Conservation (phyloP, 2,329 filamentous ascomycete genomes). For the Pseudopyricularia cyperi region DNA sequence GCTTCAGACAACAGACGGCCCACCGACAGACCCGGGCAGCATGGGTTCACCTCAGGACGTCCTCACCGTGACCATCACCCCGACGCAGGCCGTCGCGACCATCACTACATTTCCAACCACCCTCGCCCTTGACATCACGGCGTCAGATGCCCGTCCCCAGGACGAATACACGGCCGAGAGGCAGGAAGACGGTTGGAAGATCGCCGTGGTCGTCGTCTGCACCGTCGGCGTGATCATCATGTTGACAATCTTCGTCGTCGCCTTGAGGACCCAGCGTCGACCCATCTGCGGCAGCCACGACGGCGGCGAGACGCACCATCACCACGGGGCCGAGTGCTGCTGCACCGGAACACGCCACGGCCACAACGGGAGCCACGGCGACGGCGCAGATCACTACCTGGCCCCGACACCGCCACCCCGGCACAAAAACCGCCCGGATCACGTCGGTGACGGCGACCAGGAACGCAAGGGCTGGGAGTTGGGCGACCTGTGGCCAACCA, state of each 20-base stretch:
- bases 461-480: not conserved
- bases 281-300: not conserved
- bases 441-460: not conserved
- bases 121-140: not conserved
- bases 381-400: not conserved
- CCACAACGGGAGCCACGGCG: not conserved
- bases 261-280: not conserved
- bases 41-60: not conserved
- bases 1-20: not conserved
- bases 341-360: not conserved
- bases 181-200: not conserved
- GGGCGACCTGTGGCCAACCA: not conserved
- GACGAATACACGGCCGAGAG: not conserved
- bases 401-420: not conserved
- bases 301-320: too few species aligned
- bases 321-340: not conserved
- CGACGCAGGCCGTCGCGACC: not conserved
- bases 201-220: slow-evolving; percentile 2
- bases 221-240: not conserved
- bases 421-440: not conserved
- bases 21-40: not conserved
- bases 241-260: not conserved
- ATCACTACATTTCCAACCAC: not conserved
- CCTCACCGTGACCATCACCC: not conserved
- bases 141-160: not conserved